phyloP scores from a whole-genome alignment of 2,329 filamentous ascomycete genomes.

The Cercospora sesami region DNA sequence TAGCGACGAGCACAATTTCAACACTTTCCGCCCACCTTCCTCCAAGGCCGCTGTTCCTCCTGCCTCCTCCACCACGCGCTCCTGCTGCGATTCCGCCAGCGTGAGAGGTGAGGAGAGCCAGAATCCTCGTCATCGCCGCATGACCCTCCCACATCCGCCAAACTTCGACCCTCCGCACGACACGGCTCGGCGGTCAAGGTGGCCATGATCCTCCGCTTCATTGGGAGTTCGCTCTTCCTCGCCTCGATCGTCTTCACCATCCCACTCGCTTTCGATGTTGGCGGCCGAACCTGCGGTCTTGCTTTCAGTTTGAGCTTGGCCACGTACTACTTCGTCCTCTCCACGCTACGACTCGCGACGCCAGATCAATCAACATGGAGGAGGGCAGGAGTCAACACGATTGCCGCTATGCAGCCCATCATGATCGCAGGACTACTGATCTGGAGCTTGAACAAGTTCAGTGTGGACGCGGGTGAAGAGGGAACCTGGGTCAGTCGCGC shows the following conservation, averaged over 20 bases:
- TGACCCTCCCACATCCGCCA: constrained; percentile 20
- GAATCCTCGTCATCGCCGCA: constrained; percentile 16
- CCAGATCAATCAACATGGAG: constrained; percentile 76
- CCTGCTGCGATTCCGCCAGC: neutral
- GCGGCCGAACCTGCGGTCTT: constrained; percentile 88
- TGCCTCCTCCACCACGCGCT: constrained; percentile 4
- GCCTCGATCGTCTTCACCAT: constrained; percentile 92
- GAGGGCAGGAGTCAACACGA: constrained; percentile 65
- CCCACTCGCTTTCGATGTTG: constrained; percentile 96
- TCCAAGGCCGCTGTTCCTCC: neutral
- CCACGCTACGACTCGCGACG: constrained; percentile 73
- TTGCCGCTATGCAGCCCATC: constrained; percentile 80
- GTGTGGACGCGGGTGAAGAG: constrained; percentile 74
- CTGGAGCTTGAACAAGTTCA: constrained; percentile 94
- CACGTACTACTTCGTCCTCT: constrained; percentile 87
- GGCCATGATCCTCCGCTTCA: constrained; percentile 49
- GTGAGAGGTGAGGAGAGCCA: constrained; percentile 1
- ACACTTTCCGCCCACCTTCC: neutral
- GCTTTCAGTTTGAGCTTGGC: constrained; percentile 90
- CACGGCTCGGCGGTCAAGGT: constrained; percentile 15
- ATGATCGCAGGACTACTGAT: constrained; percentile 84
- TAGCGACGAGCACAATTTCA: constrained; percentile 5
- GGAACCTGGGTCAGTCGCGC: constrained; percentile 74
- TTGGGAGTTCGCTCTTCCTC: constrained; percentile 65
- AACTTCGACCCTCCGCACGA: constrained; percentile 14